Percentiles rank a stretch among this genome's conserved stretches.
Evolutionary conservation across 2,329 filamentous ascomycete genomes (phyloP).

Genomic region (Myotisia sp.): DNA sequence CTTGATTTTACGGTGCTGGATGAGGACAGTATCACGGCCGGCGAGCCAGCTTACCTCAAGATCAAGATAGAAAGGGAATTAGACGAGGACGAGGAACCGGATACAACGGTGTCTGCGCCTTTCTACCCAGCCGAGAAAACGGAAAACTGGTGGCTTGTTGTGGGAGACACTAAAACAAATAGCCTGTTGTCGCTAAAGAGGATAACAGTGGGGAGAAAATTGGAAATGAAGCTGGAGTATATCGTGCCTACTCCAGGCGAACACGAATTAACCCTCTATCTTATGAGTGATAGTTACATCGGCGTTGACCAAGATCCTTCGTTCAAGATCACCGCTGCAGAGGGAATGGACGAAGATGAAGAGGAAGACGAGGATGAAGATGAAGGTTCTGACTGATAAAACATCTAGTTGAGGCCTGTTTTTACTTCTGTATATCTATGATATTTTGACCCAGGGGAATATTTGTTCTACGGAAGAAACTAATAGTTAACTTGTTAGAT

Average conservation of each 20-base stretch:
- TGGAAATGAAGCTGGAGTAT: slow-evolving; percentile 73
- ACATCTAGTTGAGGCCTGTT: no score
- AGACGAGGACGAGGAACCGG: slow-evolving; percentile 57
- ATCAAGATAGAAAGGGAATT: slow-evolving; percentile 75
- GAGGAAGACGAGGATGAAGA: slow-evolving; percentile 58
- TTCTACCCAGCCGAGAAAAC: slow-evolving; percentile 87
- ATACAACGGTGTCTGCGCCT: slow-evolving; percentile 78
- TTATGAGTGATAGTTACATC: slow-evolving; percentile 96
- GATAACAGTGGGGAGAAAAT: slow-evolving; percentile 65
- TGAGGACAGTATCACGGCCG: slow-evolving; percentile 62
- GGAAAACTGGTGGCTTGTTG: slow-evolving; percentile 97
- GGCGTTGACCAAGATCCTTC: slow-evolving; percentile 91
- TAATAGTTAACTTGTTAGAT: no score
- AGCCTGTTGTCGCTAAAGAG: slow-evolving; percentile 86
- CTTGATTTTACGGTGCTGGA: slow-evolving; percentile 79
- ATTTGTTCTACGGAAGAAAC: no score
- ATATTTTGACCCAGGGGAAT: no score
- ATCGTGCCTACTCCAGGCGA: slow-evolving; percentile 74
- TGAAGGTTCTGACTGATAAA: no score
- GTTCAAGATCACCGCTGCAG: slow-evolving; percentile 71
- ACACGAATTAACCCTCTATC: slow-evolving; percentile 75
- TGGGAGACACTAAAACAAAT: slow-evolving; percentile 82
- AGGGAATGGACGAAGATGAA: slow-evolving; percentile 90
- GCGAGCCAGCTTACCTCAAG: slow-evolving; percentile 66
- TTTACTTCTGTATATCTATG: no score